These are phyloP conservation scores for Talaromyces marneffei DNA, from an alignment of 2,329 filamentous ascomycete species.

Conservation along the genomic window DNA sequence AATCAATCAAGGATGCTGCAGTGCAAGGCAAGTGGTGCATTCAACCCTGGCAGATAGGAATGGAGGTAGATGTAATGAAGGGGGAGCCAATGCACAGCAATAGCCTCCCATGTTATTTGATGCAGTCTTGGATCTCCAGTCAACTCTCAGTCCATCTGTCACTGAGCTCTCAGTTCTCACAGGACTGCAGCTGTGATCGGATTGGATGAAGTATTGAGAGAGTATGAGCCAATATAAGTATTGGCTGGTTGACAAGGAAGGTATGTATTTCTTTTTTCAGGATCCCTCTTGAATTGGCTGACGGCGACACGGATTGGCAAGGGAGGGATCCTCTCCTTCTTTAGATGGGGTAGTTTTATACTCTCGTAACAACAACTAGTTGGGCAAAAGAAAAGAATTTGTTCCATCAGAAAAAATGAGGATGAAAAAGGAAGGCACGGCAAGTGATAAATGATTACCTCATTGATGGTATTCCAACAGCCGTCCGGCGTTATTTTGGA, in stretches of 20 bases:
- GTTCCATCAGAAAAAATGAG: not conserved
- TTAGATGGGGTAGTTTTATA: not conserved
- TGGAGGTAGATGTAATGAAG: conserved; percentile 29
- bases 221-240: no score
- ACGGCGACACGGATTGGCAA: not conserved
- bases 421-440: not conserved
- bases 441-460: conserved; percentile 10
- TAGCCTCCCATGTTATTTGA: conserved; percentile 10
- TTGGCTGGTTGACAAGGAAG: not conserved
- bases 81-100: conserved; percentile 18
- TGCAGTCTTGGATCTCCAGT: not conserved
- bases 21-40: conserved; percentile 19
- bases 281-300: not conserved
- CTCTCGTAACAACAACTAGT: not conserved
- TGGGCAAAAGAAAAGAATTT: not conserved
- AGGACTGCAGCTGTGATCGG: not conserved
- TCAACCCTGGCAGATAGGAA: conserved; percentile 25
- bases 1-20: conserved; percentile 8
- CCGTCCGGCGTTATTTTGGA: not conserved
- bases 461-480: conserved; percentile 5
- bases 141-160: not conserved
- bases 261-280: not conserved
- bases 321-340: not conserved
- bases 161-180: not conserved
- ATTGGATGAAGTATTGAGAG: not conserved